Conservation (phyloP, 2,329 filamentous ascomycete species). For the Epichloe sp. region DNA sequence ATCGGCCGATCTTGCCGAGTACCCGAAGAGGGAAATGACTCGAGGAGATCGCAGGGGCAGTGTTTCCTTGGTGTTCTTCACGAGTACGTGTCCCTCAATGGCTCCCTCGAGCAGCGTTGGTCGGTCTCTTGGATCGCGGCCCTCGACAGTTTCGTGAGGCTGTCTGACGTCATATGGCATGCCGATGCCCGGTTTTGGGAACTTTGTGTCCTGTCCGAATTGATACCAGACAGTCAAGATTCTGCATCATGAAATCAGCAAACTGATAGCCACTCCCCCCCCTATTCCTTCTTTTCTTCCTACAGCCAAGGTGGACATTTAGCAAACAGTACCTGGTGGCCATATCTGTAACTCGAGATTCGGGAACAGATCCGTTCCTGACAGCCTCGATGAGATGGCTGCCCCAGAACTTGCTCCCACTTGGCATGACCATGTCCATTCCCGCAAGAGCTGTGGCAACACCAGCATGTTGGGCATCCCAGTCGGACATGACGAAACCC, state of each 20-base stretch:
- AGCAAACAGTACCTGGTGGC: conserved; percentile 24
- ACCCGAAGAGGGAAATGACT: conserved; percentile 47
- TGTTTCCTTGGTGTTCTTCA: conserved; percentile 45
- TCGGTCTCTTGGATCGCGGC: conserved; percentile 31
- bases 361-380: conserved; percentile 43
- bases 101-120: conserved; percentile 38
- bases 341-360: conserved; percentile 48
- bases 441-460: conserved; percentile 50
- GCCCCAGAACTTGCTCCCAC: conserved; percentile 26
- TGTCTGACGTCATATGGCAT: conserved; percentile 35
- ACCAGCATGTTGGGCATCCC: conserved; percentile 52
- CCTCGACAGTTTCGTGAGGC: conserved; percentile 41
- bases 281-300: not conserved
- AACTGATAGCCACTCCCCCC: not conserved
- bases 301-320: not conserved
- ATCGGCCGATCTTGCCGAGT: conserved; percentile 38
- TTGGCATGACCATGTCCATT: conserved; percentile 60
- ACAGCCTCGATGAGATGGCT: conserved; percentile 46
- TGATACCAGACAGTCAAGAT: conserved; percentile 43
- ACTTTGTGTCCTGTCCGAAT: conserved; percentile 35
- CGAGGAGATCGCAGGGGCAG: conserved; percentile 39
- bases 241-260: conserved; percentile 9
- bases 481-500: conserved; percentile 57
- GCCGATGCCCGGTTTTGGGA: conserved; percentile 34
- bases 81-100: conserved; percentile 48